Conservation (phyloP, 1,284 basidiomycete genomes). For the Trichosporon asahii region DNA sequence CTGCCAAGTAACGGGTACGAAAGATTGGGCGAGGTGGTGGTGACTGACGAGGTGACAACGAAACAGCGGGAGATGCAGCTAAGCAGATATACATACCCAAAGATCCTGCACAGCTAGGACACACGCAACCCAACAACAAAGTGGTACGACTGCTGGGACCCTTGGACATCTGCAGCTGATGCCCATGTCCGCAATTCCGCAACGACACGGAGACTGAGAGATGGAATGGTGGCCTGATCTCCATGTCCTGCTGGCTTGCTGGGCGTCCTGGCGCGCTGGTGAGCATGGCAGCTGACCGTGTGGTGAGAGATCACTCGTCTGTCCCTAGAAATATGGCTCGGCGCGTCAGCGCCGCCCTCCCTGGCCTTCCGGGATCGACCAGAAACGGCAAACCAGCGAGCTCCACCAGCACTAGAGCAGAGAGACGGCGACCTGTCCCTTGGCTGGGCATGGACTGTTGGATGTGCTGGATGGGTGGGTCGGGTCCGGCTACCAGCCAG, state of each 20-base stretch:
- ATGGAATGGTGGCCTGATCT: not conserved
- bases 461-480: not conserved
- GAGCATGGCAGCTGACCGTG: not conserved
- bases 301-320: not conserved
- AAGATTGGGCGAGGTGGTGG: not conserved
- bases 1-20: not conserved
- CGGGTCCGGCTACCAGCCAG: not conserved
- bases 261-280: not conserved
- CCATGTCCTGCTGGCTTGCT: not conserved
- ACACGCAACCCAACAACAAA: not conserved
- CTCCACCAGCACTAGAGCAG: not conserved
- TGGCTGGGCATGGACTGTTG: not conserved
- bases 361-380: not conserved
- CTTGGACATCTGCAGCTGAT: not conserved
- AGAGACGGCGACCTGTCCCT: not conserved
- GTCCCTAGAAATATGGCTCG: not conserved
- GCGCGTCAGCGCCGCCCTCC: not conserved
- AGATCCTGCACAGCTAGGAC: not conserved
- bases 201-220: not conserved
- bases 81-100: not conserved
- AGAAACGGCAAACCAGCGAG: not conserved
- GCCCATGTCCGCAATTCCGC: not conserved
- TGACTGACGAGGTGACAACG: not conserved
- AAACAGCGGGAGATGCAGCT: not conserved
- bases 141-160: not conserved